Conservation (phyloP, 345 rosid species). For the Crucihimalaya himalaica region DNA sequence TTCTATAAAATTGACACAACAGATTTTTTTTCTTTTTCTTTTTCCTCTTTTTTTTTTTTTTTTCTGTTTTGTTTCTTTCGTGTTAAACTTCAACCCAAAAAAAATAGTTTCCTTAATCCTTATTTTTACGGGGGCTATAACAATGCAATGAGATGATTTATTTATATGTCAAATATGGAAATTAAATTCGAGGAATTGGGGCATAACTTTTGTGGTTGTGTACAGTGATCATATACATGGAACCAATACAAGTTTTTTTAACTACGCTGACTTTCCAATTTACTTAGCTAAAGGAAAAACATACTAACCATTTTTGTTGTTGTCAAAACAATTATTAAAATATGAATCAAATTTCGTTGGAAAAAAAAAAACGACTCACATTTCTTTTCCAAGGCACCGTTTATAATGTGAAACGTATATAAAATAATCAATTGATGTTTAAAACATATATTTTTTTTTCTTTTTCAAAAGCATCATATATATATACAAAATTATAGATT, state of each 20-base stretch:
- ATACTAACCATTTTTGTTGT: too few relatives aligned
- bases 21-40: background rate
- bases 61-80: too few relatives aligned
- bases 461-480: background rate
- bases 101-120: too few relatives aligned
- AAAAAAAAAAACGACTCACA: too few relatives aligned
- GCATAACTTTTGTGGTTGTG: background rate
- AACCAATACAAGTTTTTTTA: background rate
- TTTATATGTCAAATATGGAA: background rate
- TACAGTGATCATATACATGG: background rate
- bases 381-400: background rate
- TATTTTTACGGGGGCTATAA: too few relatives aligned
- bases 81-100: too few relatives aligned
- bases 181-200: background rate
- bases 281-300: too few relatives aligned
- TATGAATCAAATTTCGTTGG: too few relatives aligned
- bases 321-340: too few relatives aligned
- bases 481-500: background rate
- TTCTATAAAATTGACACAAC: background rate
- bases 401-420: background rate
- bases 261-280: background rate
- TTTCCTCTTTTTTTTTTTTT: too few relatives aligned
- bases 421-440: background rate
- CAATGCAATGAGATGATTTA: background rate
- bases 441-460: background rate